phyloP scores from a whole-genome alignment of 306 rosid genomes.

The Hylodesmum podocarpum region DNA sequence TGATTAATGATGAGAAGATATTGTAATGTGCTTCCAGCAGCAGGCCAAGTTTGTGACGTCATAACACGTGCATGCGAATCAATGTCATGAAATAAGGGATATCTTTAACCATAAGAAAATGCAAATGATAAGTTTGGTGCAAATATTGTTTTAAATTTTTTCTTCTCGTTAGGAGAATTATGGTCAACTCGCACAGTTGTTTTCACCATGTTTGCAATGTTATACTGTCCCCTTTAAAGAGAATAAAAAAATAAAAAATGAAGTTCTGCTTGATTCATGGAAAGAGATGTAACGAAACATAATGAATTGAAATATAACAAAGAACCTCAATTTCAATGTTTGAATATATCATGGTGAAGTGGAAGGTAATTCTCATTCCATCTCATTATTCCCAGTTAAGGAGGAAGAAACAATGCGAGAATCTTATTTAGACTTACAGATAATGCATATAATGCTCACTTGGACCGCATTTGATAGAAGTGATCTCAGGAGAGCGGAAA shows the following conservation, averaged over 20 bases:
- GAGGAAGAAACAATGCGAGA: too few species aligned
- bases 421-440: too few species aligned
- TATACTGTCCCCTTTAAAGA: background rate
- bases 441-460: too few species aligned
- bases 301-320: background rate
- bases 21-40: background rate
- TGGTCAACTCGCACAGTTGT: background rate
- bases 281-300: background rate
- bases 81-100: background rate
- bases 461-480: too few species aligned
- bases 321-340: background rate
- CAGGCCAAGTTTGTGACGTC: background rate
- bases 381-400: background rate
- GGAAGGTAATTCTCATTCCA: too few species aligned
- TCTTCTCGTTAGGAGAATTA: background rate
- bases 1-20: background rate
- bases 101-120: background rate
- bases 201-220: background rate
- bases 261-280: background rate
- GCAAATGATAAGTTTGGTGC: background rate
- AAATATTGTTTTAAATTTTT: background rate
- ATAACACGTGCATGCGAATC: background rate
- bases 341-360: background rate
- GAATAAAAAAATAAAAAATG: background rate
- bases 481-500: too few species aligned